Conservation (phyloP, 139 green algal species). For the Picochlorum costavermella region DNA sequence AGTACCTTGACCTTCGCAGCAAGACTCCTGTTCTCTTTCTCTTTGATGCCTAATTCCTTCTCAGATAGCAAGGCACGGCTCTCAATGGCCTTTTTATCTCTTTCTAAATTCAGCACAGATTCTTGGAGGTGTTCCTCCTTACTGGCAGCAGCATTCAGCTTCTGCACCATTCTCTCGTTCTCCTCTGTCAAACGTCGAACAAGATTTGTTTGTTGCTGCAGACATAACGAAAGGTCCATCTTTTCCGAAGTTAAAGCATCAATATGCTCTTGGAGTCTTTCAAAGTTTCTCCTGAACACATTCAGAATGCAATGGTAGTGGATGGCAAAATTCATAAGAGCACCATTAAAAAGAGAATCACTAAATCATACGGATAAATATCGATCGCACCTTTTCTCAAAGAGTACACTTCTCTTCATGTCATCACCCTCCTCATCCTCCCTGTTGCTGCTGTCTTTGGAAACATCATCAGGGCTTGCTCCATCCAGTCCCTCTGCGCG, state of each 20-base stretch:
- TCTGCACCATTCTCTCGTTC: slow-evolving; percentile 38
- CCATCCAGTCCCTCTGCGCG: too few relatives aligned
- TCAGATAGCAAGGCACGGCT: too few relatives aligned
- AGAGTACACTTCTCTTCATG: too few relatives aligned
- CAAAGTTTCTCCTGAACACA: slow-evolving; percentile 20
- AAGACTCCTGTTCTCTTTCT: neutral
- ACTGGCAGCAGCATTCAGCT: slow-evolving; percentile 33
- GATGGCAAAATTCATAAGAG: neutral
- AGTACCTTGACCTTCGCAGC: neutral
- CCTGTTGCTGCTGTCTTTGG: too few relatives aligned
- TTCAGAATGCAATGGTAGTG: neutral
- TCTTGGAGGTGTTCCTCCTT: slow-evolving; percentile 12
- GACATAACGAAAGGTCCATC: slow-evolving; percentile 44
- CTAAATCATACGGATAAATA: too few relatives aligned
- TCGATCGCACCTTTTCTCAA: too few relatives aligned
- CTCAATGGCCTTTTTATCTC: neutral
- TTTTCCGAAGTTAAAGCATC: slow-evolving; percentile 68
- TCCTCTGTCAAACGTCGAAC: slow-evolving; percentile 44
- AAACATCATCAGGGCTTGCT: too few relatives aligned
- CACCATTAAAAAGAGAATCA: too few relatives aligned
- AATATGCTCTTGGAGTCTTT: slow-evolving; percentile 61
- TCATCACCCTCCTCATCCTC: too few relatives aligned
- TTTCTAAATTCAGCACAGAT: neutral
- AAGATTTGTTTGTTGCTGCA: slow-evolving; percentile 41
- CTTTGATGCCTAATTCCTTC: neutral